Conservation (phyloP, 371 early-diverging fungal species). For the Apophysomyces variabilis region DNA sequence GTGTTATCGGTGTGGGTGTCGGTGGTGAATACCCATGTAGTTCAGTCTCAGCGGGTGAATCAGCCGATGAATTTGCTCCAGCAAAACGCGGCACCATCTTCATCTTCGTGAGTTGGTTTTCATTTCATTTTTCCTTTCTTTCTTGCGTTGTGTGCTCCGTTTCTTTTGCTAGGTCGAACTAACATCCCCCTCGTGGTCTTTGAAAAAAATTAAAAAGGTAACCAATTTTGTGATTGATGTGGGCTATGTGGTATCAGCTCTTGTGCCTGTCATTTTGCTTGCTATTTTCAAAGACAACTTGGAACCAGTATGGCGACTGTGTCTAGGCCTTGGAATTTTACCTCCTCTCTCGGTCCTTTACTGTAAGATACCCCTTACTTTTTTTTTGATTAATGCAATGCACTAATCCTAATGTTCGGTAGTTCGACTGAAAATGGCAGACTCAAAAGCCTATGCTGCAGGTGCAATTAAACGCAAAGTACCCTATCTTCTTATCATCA, state of each 20-base stretch:
- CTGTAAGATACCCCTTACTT: constrained; percentile 26
- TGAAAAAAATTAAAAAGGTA: constrained; percentile 18
- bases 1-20: constrained; percentile 59
- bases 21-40: constrained; percentile 63
- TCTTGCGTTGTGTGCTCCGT: not conserved
- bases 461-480: constrained; percentile 50
- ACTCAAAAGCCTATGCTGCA: constrained; percentile 48
- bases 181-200: constrained; percentile 5
- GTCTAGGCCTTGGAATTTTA: constrained; percentile 52
- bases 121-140: not conserved
- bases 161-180: constrained; percentile 3
- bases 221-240: constrained; percentile 54
- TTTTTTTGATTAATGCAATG: not conserved
- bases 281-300: constrained; percentile 43
- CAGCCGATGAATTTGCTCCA: constrained; percentile 57
- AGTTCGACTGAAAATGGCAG: constrained; percentile 56
- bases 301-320: constrained; percentile 53
- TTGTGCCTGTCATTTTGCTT: constrained; percentile 54
- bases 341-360: constrained; percentile 58
- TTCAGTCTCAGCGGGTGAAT: constrained; percentile 58
- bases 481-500: constrained; percentile 56
- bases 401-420: not conserved
- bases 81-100: constrained; percentile 52
- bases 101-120: constrained; percentile 38
- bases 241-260: constrained; percentile 56